Evolutionary conservation across 139 green algal genomes (phyloP).

Genomic region (Chlamydomonas applanata): DNA sequence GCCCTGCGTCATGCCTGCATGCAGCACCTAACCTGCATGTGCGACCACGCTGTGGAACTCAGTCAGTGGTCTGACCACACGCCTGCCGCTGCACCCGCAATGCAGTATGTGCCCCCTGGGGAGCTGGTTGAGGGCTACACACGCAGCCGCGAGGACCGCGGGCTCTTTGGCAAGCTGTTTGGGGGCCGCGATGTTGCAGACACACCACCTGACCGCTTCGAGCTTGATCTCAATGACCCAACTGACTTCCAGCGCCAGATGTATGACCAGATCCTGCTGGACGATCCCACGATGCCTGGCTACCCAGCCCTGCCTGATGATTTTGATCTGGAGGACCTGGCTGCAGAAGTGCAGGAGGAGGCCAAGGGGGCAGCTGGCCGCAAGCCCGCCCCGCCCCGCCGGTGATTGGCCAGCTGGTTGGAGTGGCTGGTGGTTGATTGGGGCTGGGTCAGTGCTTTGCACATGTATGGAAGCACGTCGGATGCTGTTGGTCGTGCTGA

Average conservation of each 20-base stretch:
- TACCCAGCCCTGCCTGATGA: conserved; percentile 9
- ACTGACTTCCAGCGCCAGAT: conserved; percentile 10
- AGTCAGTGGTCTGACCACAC: too few species aligned
- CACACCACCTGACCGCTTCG: conserved; percentile 10
- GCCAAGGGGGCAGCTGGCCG: not conserved
- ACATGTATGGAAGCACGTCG: too few species aligned
- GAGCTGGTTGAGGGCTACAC: conserved; percentile 21
- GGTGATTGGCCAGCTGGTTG: too few species aligned
- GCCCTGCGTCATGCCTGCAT: too few species aligned
- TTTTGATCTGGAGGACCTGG: conserved; percentile 17
- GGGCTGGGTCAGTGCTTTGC: too few species aligned
- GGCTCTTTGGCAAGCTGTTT: not conserved
- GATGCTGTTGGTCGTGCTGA: too few species aligned
- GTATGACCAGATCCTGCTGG: conserved; percentile 13
- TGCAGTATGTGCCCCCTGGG: conserved; percentile 8
- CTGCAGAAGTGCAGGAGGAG: not conserved
- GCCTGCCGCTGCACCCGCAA: too few species aligned
- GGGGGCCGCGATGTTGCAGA: not conserved
- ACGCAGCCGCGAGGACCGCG: not conserved
- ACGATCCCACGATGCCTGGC: conserved; percentile 9
- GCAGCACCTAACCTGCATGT: too few species aligned
- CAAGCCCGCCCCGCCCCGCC: not conserved
- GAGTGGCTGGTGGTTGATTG: too few species aligned
- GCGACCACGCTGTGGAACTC: too few species aligned
- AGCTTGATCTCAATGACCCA: conserved; percentile 14